These are phyloP conservation scores for Wallemia ichthyophaga DNA, from an alignment of 1,284 basidiomycete species.

Conservation along the genomic window DNA sequence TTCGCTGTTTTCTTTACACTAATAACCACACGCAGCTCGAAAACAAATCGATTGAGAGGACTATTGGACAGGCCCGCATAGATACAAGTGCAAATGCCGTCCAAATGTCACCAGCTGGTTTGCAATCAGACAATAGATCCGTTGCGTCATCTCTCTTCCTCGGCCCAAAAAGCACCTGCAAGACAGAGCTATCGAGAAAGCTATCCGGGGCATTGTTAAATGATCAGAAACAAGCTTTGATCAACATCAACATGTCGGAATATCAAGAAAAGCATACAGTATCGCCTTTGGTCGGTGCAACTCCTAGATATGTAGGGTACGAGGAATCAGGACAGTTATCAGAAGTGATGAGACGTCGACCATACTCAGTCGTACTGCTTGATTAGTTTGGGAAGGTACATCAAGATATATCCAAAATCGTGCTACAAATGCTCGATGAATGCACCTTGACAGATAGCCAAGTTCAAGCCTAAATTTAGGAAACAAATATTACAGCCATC, in stretches of 20 bases:
- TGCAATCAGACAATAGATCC: conserved; percentile 58
- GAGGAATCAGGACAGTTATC: conserved; percentile 34
- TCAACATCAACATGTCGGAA: conserved; percentile 78
- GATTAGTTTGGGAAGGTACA: conserved; percentile 55
- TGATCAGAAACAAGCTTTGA: conserved; percentile 56
- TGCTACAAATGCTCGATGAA: no score
- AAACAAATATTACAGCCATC: conserved; percentile 79
- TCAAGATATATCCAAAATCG: conserved; percentile 55
- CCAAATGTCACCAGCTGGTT: conserved; percentile 59
- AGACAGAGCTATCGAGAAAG: conserved; percentile 68
- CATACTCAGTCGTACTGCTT: conserved; percentile 45
- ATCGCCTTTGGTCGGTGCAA: conserved; percentile 61
- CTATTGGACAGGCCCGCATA: conserved; percentile 68
- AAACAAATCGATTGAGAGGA: conserved; percentile 33
- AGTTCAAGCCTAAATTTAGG: conserved; percentile 31
- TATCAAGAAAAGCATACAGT: conserved; percentile 74
- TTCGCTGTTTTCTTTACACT: no score
- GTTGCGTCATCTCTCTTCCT: conserved; percentile 76
- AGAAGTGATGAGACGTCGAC: conserved; percentile 53
- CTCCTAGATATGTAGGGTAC: conserved; percentile 18
- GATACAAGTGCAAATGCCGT: conserved; percentile 55
- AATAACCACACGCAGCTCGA: conserved; percentile 35
- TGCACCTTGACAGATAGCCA: conserved; percentile 57
- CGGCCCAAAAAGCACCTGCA: conserved; percentile 48
- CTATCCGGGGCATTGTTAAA: conserved; percentile 62